Percentiles rank a stretch among this genome's conserved stretches.
Conservation (phyloP, 371 early-diverging fungal genomes). For the Mortierella sp. region DNA sequence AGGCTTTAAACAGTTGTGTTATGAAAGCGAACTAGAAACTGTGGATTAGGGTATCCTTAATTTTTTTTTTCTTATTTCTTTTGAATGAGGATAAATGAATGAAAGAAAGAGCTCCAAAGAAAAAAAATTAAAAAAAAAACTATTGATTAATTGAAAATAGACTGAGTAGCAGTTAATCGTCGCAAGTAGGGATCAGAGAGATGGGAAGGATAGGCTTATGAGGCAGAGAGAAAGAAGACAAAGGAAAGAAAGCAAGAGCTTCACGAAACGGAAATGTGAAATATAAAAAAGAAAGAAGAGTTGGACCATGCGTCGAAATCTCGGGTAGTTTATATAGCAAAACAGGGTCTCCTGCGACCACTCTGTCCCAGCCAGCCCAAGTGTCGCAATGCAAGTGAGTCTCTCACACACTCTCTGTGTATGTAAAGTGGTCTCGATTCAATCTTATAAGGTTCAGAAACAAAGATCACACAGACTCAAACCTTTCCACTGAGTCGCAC, state of each 20-base stretch:
- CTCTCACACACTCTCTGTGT: too few species aligned
- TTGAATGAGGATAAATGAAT: neutral
- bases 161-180: neutral
- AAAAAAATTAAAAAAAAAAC: neutral
- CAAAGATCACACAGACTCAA: too few species aligned
- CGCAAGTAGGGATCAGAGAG: neutral
- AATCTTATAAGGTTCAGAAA: neutral
- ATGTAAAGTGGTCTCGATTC: too few species aligned
- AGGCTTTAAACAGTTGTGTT: neutral
- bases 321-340: slow-evolving; percentile 4
- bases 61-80: neutral
- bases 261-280: neutral
- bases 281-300: neutral
- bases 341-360: neutral
- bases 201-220: neutral
- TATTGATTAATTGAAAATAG: too few species aligned
- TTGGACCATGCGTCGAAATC: slow-evolving; percentile 21
- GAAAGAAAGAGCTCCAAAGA: neutral
- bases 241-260: too few species aligned
- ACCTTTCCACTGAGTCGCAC: neutral
- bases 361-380: neutral
- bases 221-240: neutral
- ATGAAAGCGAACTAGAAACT: too few species aligned
- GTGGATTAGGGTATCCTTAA: slow-evolving; percentile 11
- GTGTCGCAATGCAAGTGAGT: too few species aligned